These are phyloP conservation scores for Tuber brumale DNA, from an alignment of 495 filamentous ascomycete genomes.

Conservation along the genomic window DNA sequence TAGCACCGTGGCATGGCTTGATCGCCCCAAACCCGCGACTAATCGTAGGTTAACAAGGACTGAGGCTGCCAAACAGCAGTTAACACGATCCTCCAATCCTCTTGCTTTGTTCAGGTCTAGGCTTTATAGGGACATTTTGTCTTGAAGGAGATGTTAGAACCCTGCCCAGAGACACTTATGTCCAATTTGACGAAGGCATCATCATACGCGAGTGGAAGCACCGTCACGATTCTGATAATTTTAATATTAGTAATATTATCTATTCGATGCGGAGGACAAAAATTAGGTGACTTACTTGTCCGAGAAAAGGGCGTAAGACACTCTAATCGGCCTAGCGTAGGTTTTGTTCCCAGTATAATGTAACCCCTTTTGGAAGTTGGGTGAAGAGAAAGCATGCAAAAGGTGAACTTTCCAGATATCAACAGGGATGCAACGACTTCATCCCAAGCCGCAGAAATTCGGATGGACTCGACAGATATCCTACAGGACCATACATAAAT, in stretches of 20 bases:
- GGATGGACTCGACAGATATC: no score
- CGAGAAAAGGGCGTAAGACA: background rate
- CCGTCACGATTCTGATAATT: no score
- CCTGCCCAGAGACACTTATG: no score
- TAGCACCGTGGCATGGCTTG: background rate
- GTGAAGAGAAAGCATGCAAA: background rate
- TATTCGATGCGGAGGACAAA: no score
- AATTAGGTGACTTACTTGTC: background rate
- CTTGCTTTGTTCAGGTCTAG: background rate
- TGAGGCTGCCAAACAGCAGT: background rate
- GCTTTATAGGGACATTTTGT: background rate
- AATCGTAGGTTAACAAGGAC: background rate
- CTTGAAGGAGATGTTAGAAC: background rate
- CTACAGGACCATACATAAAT: background rate
- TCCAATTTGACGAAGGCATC: background rate
- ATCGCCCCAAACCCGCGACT: background rate
- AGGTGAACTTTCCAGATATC: background rate
- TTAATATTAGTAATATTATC: no score
- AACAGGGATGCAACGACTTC: no score
- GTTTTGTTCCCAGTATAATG: background rate
- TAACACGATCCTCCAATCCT: background rate
- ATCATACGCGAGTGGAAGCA: no score
- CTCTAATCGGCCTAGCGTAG: background rate
- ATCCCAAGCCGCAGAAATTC: no score
- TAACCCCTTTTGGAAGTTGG: background rate